phyloP scores from a whole-genome alignment of 2,329 filamentous ascomycete genomes.

The Trichoderma pleuroti region DNA sequence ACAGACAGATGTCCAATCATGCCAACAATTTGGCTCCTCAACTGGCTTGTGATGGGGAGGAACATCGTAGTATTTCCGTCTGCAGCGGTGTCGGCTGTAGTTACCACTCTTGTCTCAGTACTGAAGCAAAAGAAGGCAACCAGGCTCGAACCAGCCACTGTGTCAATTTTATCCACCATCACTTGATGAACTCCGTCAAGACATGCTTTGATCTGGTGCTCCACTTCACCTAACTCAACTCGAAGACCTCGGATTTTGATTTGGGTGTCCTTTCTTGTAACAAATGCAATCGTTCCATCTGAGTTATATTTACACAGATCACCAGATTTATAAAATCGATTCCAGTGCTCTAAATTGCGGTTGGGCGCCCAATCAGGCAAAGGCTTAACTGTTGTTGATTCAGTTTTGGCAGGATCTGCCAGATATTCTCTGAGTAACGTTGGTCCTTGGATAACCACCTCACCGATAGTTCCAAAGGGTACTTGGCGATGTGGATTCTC shows the following conservation, averaged over 20 bases:
- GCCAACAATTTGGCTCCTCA: background rate
- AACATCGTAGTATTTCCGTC: background rate
- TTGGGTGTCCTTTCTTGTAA: conserved; percentile 10
- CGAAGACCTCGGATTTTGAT: conserved; percentile 16
- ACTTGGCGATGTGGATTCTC: background rate
- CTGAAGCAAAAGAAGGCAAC: conserved; percentile 14
- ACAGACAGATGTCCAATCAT: background rate
- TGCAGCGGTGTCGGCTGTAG: background rate
- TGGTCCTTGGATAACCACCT: conserved; percentile 16
- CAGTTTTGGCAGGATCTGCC: conserved; percentile 3
- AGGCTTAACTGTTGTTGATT: background rate
- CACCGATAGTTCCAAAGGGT: conserved; percentile 3
- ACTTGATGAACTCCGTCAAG: background rate
- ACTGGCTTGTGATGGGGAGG: background rate
- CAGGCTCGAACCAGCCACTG: background rate
- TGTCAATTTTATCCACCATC: conserved; percentile 6
- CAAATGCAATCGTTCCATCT: conserved; percentile 10
- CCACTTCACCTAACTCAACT: conserved; percentile 13
- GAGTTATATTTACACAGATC: conserved; percentile 15
- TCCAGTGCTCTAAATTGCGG: background rate
- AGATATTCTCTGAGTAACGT: conserved; percentile 13
- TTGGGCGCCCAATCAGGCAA: background rate
- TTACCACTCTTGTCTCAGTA: background rate
- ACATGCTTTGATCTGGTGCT: conserved; percentile 1
- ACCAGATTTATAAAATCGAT: conserved; percentile 7